Evolutionary conservation across 2,329 filamentous ascomycete species (phyloP), one percentile per base, ranked within the genome.

Genomic region (Ophiognomonia clavigignenti-juglandacearum): DNA sequence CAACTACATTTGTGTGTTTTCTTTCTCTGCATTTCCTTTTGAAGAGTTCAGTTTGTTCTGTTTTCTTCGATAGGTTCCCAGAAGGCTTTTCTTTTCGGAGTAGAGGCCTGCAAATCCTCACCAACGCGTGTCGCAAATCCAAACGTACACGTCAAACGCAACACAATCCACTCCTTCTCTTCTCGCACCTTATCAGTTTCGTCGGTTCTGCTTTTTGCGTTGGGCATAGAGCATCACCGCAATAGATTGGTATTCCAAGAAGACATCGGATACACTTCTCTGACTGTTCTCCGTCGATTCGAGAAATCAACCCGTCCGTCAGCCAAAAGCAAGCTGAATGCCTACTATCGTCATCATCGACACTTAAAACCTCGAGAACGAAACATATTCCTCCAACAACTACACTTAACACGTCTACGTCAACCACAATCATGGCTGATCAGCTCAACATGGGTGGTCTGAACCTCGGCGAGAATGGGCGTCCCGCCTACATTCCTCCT

Each of bases 401-500:
- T 6, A 24, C 31, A 40, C 13, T 51, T 39, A 51, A 36, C 24
- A 34, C 24, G 36, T n/a, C 29, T 37, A 40, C 44, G 22, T 40
- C 45, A 37, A 54, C 43, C 59, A 61, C 61, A 72, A 84, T 69
- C 64, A 90, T 90, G 86, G 86, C 86, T 67, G 85, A 88, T 62
- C 84, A 91, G 75, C 78, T 93, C 61, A 88, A 89, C 75, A 90
- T 92, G 80, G 79, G 77, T 65, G 81, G 82, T 64, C 75, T 92
- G 61, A 84, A 72, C 69, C 74, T 92, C 55, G 81, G 70, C 48
- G 64, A 65, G 24, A 60, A 64, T 44, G 57, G 60, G 39, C 65
- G 67, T 26, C 61, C 64, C 45, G 86, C 86, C 48, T 93, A 93
- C 75, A 90, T 93, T 57, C 88, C 88, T 56, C 88, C 88, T 68